A percentile compares a stretch with the other conserved stretches of the same genome.
phyloP scores from a whole-genome alignment of 495 filamentous ascomycete genomes.

The Acidiella bohemica region DNA sequence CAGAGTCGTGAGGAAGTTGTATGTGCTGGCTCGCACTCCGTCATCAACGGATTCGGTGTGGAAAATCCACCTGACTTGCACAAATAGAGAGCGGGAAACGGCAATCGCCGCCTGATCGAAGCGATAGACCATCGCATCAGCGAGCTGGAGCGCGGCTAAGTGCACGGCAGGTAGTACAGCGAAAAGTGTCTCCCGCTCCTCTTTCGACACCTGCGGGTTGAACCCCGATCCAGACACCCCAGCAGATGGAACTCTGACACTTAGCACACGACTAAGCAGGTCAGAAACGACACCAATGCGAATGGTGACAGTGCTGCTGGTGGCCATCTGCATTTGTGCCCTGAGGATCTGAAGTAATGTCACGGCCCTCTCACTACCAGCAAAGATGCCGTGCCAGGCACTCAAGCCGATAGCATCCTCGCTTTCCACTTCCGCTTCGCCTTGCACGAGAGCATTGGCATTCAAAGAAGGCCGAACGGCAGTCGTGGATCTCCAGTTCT shows the following conservation, averaged over 20 bases:
- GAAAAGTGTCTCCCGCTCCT: slow-evolving; percentile 66
- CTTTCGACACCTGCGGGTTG: slow-evolving; percentile 48
- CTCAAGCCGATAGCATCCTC: slow-evolving; percentile 41
- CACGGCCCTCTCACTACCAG: slow-evolving; percentile 54
- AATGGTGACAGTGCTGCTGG: slow-evolving; percentile 45
- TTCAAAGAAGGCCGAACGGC: slow-evolving; percentile 20
- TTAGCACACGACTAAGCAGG: slow-evolving; percentile 51
- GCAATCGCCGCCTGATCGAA: slow-evolving; percentile 41
- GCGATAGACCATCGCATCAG: slow-evolving; percentile 39
- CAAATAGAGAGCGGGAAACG: slow-evolving; percentile 44
- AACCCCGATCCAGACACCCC: slow-evolving; percentile 7
- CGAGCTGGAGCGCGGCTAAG: slow-evolving; percentile 46
- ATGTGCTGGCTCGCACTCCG: slow-evolving; percentile 45
- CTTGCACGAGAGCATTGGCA: slow-evolving; percentile 5
- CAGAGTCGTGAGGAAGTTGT: slow-evolving; percentile 41
- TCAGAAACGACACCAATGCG: slow-evolving; percentile 53
- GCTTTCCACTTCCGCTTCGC: slow-evolving; percentile 31
- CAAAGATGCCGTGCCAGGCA: slow-evolving; percentile 55
- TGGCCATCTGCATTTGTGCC: slow-evolving; percentile 44
- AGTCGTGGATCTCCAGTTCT: slow-evolving; percentile 59
- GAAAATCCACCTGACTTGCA: slow-evolving; percentile 58
- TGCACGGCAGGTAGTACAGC: slow-evolving; percentile 60
- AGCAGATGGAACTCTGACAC: slow-evolving; percentile 36
- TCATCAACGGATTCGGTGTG: slow-evolving; percentile 35
- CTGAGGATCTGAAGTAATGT: slow-evolving; percentile 44